Base-by-base conservation (phyloP, 257 asterid species). In the Jaltomata sinuosa region DNA sequence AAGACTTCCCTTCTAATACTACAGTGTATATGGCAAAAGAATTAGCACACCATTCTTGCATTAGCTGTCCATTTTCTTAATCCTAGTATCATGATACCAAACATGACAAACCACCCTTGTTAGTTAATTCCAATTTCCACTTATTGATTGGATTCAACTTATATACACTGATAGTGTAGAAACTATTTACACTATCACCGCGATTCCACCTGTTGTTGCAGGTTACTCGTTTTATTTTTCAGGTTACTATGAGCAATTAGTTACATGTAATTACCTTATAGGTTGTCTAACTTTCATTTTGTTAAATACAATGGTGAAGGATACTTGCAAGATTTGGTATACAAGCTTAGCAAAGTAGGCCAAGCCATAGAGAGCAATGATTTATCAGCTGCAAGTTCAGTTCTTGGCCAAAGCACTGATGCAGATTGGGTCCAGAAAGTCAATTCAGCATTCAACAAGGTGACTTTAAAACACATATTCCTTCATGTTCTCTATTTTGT, bases 311-410 rank as follows among this genome's bases (percentile, higher is more conserved):
- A 72, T 71, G 84, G 50, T 89, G 91, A 93, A 97, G 99, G 91
- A 50, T 93, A 91, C 89, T 86, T 97, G 86, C 99, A 95, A 91
- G 98, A 97, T 79, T 93, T 93, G 76, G 94, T 97, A 31, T 97
- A 91, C 88, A 94, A 91, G 85, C 96, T 97, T 8, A 92, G 97
- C 89, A 89, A 87, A 89, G 92, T 92, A 78, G 99, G 98, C 3
- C 87, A 95, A 90, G 97, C 99, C 11, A 87, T 97, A 40, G 98
- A 95, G 84, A 94, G 90, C 55, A 91, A 95, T 57, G 97, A 97
- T 89, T 90, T 95, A 61, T 84, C 97, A 8, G 38, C 84, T 67
- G 99, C 96, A 81, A 87, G 86, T 86, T 71, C 80, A 90, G 94
- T 95, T 91, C 94, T 97, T 85, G 97, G 97, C 29, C 91, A 93